Evolutionary conservation across 371 early-diverging fungal genomes (phyloP), one percentile per base, ranked within the genome.

Genomic region (Chytridium lagenaria): DNA sequence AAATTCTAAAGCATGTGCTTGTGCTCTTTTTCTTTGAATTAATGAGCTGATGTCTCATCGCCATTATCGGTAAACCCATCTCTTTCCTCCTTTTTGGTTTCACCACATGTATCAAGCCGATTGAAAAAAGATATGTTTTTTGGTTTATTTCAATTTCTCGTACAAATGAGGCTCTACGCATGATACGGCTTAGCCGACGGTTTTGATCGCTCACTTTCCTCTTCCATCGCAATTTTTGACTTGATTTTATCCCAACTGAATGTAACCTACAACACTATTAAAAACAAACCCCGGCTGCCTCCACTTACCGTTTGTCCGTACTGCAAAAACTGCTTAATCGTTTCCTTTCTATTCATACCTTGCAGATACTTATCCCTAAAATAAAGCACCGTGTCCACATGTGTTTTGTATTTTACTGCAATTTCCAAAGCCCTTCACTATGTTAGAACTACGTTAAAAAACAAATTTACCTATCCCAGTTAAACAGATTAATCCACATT

Each of bases 401-500:
- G 83, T 16, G 83, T 84, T 59, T 84, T 84, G 77, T 84, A 78
- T 70, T 85, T 85, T 40, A 84, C 59, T 1, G 84, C 86, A 15
- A 87, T 65, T 26, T 87, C 87, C 33, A 87, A 67, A 22, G 87
- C 86, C 64, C 87, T 87, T 39, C 10, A 63, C 33, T 28, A 51
- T 30, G 28, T 23, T 40, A 22, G 34, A 19, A 15, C 26, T 5
- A 16, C 10, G 0, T 40, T 10, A 33, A 40, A 65, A 65, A 37
- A 34, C n/a, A 26, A 7, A n/a, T 65, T 40, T 74, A 85, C 87
- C 86, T 80, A 31, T 87, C 87, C 87, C 87, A 87, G 36, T 85
- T 74, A 65, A 80, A 86, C 59, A 85, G 69, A 19, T 67, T 72
- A 34, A 85, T 80, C 81, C 82, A 83, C 81, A 87, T 81, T 64